Evolutionary conservation across 805 yeast genomes (phyloP).

Genomic region (Hyphopichia homilentoma): DNA sequence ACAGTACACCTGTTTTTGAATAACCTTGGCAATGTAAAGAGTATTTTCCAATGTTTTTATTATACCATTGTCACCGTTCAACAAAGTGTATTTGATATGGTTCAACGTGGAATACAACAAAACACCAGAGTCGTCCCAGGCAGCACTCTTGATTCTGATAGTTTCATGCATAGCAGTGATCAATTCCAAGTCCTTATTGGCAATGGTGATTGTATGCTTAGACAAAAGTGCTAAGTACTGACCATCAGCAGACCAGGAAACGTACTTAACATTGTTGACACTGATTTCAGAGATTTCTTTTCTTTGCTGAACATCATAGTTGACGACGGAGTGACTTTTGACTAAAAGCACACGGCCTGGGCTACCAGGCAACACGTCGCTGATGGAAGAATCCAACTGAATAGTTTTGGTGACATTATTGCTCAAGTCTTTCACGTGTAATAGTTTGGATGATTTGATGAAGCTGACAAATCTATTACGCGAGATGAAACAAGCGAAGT

Average conservation of each 20-base stretch:
- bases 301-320: slow-evolving; percentile 91
- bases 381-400: slow-evolving; percentile 62
- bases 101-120: slow-evolving; percentile 90
- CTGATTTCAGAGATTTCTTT: slow-evolving; percentile 66
- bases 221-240: slow-evolving; percentile 83
- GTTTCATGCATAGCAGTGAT: slow-evolving; percentile 92
- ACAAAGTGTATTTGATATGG: slow-evolving; percentile 88
- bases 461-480: slow-evolving; percentile 91
- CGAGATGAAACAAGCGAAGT: slow-evolving; percentile 85
- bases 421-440: slow-evolving; percentile 79
- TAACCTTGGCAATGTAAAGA: slow-evolving; percentile 70
- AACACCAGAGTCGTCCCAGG: slow-evolving; percentile 95
- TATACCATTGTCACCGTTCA: slow-evolving; percentile 94
- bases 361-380: slow-evolving; percentile 71
- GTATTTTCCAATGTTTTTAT: slow-evolving; percentile 90
- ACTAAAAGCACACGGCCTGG: slow-evolving; percentile 81
- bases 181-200: slow-evolving; percentile 70
- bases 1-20: slow-evolving; percentile 70
- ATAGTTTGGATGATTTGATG: slow-evolving; percentile 55
- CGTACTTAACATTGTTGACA: slow-evolving; percentile 81
- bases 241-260: slow-evolving; percentile 84
- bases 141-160: slow-evolving; percentile 92
- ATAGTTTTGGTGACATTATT: slow-evolving; percentile 80
- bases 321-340: slow-evolving; percentile 67
- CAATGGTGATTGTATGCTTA: slow-evolving; percentile 90